Conservation (phyloP, 306 rosid genomes). For the Glycyrrhiza uralensis region DNA sequence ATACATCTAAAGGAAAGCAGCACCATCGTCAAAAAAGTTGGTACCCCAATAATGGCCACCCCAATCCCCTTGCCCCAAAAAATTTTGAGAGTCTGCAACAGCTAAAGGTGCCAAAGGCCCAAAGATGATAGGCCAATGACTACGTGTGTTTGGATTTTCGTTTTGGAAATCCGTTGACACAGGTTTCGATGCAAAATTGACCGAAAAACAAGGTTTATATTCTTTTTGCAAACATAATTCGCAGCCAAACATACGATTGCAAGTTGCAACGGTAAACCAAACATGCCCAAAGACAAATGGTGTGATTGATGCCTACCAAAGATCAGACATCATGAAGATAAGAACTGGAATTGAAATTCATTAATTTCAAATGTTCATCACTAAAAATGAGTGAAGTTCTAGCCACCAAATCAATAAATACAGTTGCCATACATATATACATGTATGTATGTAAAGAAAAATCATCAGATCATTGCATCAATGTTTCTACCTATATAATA, state of each 20-base stretch:
- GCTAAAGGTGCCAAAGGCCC: too few species aligned
- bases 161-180: too few species aligned
- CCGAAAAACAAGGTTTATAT: too few species aligned
- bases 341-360: neutral
- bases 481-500: slow-evolving; percentile 10
- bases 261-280: too few species aligned
- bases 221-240: too few species aligned
- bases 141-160: too few species aligned
- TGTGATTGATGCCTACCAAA: neutral
- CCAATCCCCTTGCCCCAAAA: too few species aligned
- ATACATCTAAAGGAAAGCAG: slow-evolving; percentile 1
- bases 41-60: neutral
- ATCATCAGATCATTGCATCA: neutral
- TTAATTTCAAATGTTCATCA: slow-evolving; percentile 11
- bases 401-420: slow-evolving; percentile 4
- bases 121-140: too few species aligned
- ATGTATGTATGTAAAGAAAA: neutral
- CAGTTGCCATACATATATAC: neutral
- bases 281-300: too few species aligned
- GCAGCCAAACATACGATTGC: too few species aligned
- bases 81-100: too few species aligned
- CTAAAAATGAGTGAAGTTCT: neutral
- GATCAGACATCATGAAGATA: neutral
- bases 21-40: neutral
- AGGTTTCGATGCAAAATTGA: too few species aligned